Base-by-base conservation (phyloP, 2,329 filamentous ascomycete species). In the Aquanectria penicillioides region DNA sequence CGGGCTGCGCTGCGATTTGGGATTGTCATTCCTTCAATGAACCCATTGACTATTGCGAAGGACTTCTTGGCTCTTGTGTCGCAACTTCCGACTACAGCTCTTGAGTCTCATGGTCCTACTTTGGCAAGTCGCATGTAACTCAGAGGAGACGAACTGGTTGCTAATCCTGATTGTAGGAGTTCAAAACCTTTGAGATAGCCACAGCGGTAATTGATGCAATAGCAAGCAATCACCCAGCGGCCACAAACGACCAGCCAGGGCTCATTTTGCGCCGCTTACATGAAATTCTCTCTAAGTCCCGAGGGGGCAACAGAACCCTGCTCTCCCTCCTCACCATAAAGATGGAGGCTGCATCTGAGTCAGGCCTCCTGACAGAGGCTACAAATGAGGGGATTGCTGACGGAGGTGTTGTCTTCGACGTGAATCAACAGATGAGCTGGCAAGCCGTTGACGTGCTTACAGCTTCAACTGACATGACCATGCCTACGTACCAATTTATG, bases 41-140 rank as follows among this genome's bases (percentile, higher is more conserved):
- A 77, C 49, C 80, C 80, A 0, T 71, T 83, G 3, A 70, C 76
- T 13, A 81, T 82, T 37, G 80, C 80, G 4, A 74, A 74, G 12
- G 79, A 83, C 43, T 80, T 83, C 20, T 63, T 83, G 15, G 69
- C 72, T 5, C 69, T 78, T 4, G 77, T 82, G 6, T 75, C 75
- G 2, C 71, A 75, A 4, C 70, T 83, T 4, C 81, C 81, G 0
- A 75, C 73, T 46, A 71, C 78, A 1, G 81, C 80, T 0, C 73
- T 83, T 3, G 80, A 83, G 57, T 80, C 80, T 0, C 81, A 83
- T 51, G 81, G 81, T 0, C 77, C 80, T 5, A 78, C 78, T 1
- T 77, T 83, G 64, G 80, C 55, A 46, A 47, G 57, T 54, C 29
- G 2, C 10, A 25, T 3, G 2, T 13, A 10, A 6, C 3, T 3